These are phyloP conservation scores for Hymenotorrendiella dingleyae DNA, from an alignment of 2,329 filamentous ascomycete genomes.

Conservation along the genomic window DNA sequence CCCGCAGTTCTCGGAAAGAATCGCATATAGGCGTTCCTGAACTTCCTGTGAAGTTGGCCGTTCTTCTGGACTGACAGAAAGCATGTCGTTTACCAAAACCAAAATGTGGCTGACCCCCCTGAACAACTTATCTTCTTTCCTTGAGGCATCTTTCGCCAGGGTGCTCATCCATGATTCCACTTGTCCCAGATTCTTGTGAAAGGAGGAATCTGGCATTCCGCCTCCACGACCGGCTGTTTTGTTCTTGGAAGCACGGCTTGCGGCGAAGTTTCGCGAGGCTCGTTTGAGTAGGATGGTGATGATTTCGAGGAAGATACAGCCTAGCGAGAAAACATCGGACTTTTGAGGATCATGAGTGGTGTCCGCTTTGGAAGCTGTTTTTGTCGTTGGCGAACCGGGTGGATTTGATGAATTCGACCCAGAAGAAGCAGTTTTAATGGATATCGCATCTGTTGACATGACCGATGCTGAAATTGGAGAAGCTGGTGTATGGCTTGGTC, in stretches of 20 bases:
- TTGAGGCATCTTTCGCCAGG: conserved; percentile 51
- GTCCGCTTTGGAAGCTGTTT: not conserved
- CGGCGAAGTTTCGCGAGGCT: conserved; percentile 57
- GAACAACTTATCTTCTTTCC: conserved; percentile 42
- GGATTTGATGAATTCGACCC: conserved; percentile 14
- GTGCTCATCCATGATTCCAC: conserved; percentile 62
- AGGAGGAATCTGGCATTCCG: conserved; percentile 60
- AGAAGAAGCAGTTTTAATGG: conserved; percentile 21
- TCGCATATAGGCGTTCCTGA: conserved; percentile 45
- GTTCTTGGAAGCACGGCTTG: conserved; percentile 61
- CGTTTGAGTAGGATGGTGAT: conserved; percentile 64
- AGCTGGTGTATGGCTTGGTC: conserved; percentile 13
- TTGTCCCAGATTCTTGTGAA: conserved; percentile 64
- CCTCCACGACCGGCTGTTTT: conserved; percentile 46
- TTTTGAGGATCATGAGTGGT: conserved; percentile 46
- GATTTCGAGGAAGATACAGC: conserved; percentile 67
- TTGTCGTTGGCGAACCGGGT: conserved; percentile 9
- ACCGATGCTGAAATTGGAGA: not conserved
- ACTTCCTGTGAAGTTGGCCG: conserved; percentile 49
- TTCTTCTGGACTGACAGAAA: conserved; percentile 44
- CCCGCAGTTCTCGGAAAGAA: conserved; percentile 36
- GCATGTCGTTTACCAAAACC: conserved; percentile 48
- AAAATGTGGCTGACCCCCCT: conserved; percentile 47
- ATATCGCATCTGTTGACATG: conserved; percentile 17
- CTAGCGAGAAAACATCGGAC: conserved; percentile 68